A percentile compares a stretch with the other conserved stretches of the same genome.
phyloP scores from a whole-genome alignment of 192 early-diverging fungal species.

The Martensiomyces pterosporus region DNA sequence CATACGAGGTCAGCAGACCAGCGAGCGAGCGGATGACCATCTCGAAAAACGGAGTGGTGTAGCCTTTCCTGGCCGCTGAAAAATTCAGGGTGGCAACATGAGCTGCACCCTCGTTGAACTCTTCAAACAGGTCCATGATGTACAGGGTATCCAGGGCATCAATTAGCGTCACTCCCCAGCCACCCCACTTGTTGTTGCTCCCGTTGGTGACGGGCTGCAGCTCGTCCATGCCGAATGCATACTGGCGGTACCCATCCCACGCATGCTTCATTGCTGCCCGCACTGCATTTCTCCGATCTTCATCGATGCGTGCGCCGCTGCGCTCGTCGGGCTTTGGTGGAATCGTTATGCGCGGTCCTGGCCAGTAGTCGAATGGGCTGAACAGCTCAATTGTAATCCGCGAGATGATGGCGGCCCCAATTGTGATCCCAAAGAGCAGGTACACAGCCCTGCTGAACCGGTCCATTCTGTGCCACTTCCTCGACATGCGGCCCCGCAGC shows the following conservation, averaged over 20 bases:
- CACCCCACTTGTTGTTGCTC: slow-evolving; percentile 46
- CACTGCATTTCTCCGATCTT: slow-evolving; percentile 31
- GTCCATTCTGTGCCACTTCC: slow-evolving; percentile 40
- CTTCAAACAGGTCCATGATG: slow-evolving; percentile 76
- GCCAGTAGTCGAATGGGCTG: slow-evolving; percentile 33
- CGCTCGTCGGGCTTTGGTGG: slow-evolving; percentile 18
- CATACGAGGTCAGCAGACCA: slow-evolving; percentile 80
- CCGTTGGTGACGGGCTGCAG: slow-evolving; percentile 41
- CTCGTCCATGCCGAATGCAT: slow-evolving; percentile 49
- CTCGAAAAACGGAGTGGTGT: slow-evolving; percentile 73
- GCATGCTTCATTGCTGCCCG: slow-evolving; percentile 45
- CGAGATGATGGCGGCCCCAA: slow-evolving; percentile 10
- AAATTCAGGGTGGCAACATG: slow-evolving; percentile 64
- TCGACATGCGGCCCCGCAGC: slow-evolving; percentile 12
- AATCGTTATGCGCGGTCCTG: slow-evolving; percentile 26
- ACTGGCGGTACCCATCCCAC: slow-evolving; percentile 45
- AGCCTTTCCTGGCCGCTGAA: slow-evolving; percentile 27
- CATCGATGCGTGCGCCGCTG: slow-evolving; percentile 19
- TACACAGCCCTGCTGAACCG: slow-evolving; percentile 19
- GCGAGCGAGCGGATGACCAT: slow-evolving; percentile 78
- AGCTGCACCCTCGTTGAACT: slow-evolving; percentile 70
- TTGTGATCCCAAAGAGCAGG: slow-evolving; percentile 14
- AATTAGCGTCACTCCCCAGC: slow-evolving; percentile 66
- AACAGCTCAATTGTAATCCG: slow-evolving; percentile 32
- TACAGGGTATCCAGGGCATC: slow-evolving; percentile 85